Conservation (phyloP, 345 rosid species). For the Rhodamnia argentea region DNA sequence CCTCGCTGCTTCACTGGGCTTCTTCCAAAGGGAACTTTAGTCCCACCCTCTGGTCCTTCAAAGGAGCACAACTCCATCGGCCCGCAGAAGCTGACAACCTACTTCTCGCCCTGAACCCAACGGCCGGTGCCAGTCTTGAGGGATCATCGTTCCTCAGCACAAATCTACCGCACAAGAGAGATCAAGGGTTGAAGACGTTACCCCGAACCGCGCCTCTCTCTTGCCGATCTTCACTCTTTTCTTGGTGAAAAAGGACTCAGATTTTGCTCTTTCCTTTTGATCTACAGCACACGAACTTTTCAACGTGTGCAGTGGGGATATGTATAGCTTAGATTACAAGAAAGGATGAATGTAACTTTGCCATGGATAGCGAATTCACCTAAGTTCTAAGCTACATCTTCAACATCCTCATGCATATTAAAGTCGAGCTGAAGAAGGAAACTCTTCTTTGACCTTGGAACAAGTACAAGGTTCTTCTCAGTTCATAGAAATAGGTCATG, state of each 20-base stretch:
- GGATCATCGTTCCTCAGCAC: background rate
- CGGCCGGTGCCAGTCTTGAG: background rate
- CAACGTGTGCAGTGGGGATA: background rate
- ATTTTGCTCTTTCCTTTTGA: background rate
- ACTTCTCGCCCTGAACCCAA: background rate
- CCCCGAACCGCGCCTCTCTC: background rate
- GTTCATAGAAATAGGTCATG: background rate
- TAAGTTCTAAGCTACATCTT: background rate
- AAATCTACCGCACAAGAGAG: background rate
- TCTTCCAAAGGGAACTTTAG: constrained; percentile 48
- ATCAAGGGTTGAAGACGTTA: background rate
- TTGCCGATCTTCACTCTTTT: background rate
- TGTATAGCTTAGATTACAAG: background rate
- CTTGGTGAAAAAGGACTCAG: background rate
- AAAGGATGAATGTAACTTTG: background rate
- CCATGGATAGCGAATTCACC: background rate
- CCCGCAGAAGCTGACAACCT: constrained; percentile 3
- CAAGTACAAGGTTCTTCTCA: background rate
- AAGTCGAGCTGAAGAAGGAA: background rate
- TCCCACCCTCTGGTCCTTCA: constrained; percentile 74
- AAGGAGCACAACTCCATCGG: constrained; percentile 47
- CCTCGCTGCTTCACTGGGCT: constrained; percentile 24
- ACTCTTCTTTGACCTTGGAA: background rate
- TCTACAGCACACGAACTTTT: background rate
- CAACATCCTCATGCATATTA: background rate